These are phyloP conservation scores for Platismatia glauca DNA, from an alignment of 495 filamentous ascomycete genomes.

Conservation along the genomic window DNA sequence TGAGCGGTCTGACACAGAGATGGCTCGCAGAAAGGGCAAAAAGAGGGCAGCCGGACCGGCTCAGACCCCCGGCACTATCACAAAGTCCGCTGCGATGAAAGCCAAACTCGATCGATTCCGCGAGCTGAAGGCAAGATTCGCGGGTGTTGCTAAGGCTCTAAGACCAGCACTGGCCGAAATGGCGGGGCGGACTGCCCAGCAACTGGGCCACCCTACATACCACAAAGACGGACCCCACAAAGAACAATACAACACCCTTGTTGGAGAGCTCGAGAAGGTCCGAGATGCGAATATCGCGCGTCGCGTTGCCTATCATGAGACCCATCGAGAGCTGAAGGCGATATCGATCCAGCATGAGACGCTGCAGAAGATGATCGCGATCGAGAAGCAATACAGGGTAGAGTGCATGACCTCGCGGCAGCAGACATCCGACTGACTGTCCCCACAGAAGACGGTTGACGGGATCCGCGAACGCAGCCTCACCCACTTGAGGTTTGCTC, in stretches of 20 bases:
- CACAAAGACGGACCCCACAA: background rate
- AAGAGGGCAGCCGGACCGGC: background rate
- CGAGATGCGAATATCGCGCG: background rate
- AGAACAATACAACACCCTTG: background rate
- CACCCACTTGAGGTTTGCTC: background rate
- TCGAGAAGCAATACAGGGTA: background rate
- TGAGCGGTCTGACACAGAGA: background rate
- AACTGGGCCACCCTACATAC: background rate
- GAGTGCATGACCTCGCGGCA: background rate
- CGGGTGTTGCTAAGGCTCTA: background rate
- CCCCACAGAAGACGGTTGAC: background rate
- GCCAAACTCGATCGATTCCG: background rate
- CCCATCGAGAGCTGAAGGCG: background rate
- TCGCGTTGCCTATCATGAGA: too few species aligned
- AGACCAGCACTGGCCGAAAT: background rate
- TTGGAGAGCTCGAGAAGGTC: background rate
- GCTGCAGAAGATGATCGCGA: background rate
- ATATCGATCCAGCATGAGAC: background rate
- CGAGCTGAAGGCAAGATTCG: background rate
- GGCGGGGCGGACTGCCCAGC: background rate
- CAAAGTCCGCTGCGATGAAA: background rate
- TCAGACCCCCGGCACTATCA: background rate
- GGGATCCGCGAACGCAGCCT: background rate
- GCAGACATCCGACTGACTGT: background rate
- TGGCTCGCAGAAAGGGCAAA: background rate